Base-by-base conservation (phyloP, 768 basidiomycete species). In the Hebeloma cylindrosporum region DNA sequence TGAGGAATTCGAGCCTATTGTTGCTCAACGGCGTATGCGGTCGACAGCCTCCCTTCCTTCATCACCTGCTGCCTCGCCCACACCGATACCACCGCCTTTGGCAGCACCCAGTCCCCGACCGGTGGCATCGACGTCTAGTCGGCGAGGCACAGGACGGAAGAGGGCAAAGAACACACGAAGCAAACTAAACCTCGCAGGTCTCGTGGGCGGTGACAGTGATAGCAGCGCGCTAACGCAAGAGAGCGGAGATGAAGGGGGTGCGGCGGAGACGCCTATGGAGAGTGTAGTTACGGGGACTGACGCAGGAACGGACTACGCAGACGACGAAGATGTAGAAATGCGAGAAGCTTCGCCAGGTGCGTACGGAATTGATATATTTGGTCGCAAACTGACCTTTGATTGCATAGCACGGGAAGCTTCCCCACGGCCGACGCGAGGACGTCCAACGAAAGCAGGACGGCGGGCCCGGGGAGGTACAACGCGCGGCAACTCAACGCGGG, bases 161-260 rank as follows among this genome's bases (percentile, higher is more conserved):
- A 61, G 65, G 11, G 58, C 62, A 8, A 70, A 68, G 53, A 72
- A 65, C 31, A 68, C 72, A 17, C 74, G 70, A 49, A 78, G 75
- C 17, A 80, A 79, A 53, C 72, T 78, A 5, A 78, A 82, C 45
- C 68, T 84, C 66, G 85, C 86, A 0, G 87, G 87, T 0, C 64
- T 89, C n/a, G 78, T 89, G 2, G 81, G 79, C 10, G 88, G 88
- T 1, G 87, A 91, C 57, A 90, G 88, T 58, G 88, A 90, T 51
- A 88, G 85, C 56, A 90, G 88, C 51, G 88, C 85, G 20, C 61
- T 91, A 56, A 91, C 88, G 3, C 82, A 86, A 59, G 87, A 90
- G 62, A 89, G 86, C 49, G 86, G 81, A 5, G 88, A 90, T 44
- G 88, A 91, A 58, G 78, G 72, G 34, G 67, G 64, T 13, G 51